A percentile compares a stretch with the other conserved stretches of the same genome.
Conservation (phyloP, 164 flowering plant genomes). For the Sedum album region DNA sequence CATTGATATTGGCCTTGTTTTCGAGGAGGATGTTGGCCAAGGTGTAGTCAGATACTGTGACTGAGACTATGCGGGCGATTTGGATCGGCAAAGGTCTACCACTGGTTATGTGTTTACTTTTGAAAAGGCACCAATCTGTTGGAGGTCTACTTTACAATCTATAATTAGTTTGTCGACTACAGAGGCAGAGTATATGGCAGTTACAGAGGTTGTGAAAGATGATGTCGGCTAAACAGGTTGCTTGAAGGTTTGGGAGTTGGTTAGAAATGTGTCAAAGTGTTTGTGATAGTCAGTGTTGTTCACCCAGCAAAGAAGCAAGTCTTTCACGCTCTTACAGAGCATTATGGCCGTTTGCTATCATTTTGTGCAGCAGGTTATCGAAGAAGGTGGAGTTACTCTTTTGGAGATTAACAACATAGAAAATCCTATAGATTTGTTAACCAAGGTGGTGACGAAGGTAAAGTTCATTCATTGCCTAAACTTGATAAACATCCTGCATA, state of each 20-base stretch:
- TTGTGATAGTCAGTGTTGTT: not conserved
- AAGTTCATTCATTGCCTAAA: not conserved
- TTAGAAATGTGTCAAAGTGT: not conserved
- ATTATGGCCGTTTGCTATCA: not conserved
- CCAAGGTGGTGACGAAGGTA: not conserved
- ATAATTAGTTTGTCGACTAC: not conserved
- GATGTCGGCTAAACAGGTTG: not conserved
- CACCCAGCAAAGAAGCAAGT: not conserved
- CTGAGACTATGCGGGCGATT: not conserved
- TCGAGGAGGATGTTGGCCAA: not conserved
- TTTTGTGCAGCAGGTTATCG: not conserved
- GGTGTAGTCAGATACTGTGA: not conserved
- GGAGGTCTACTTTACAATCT: not conserved
- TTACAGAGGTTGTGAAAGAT: not conserved
- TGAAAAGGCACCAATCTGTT: not conserved
- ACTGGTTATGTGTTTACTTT: not conserved
- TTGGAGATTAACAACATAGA: not conserved
- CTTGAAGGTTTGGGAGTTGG: not conserved
- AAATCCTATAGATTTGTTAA: not conserved
- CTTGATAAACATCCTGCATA: not conserved
- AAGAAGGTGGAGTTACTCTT: not conserved
- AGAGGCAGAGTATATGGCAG: not conserved
- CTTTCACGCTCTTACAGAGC: not conserved
- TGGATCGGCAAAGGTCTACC: not conserved
- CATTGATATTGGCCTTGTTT: not conserved